phyloP scores from a whole-genome alignment of 495 filamentous ascomycete species.

The Aspergillus bridgeri region DNA sequence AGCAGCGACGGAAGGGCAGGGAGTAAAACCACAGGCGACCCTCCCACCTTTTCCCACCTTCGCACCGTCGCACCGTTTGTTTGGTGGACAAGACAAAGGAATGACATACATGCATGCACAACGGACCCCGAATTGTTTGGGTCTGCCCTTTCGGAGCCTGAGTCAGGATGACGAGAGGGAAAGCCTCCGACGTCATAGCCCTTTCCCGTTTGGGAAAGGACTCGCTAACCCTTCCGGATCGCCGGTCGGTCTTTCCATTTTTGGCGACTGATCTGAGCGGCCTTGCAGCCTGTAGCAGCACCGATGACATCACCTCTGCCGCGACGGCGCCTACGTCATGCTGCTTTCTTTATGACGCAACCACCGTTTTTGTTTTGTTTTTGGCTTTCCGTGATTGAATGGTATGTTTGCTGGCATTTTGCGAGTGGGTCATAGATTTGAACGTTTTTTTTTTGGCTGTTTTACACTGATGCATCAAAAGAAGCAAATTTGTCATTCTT shows the following conservation, averaged over 20 bases:
- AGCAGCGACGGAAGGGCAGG: slow-evolving; percentile 45
- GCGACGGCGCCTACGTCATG: slow-evolving; percentile 9
- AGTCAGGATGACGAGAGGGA: slow-evolving; percentile 20
- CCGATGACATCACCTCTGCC: slow-evolving; percentile 20
- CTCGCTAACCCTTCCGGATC: slow-evolving; percentile 17
- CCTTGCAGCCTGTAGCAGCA: slow-evolving; percentile 14
- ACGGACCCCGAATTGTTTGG: too few species aligned
- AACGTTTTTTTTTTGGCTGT: background rate
- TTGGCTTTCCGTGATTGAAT: slow-evolving; percentile 8
- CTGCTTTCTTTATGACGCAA: slow-evolving; percentile 16
- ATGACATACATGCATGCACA: too few species aligned
- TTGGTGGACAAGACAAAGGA: too few species aligned
- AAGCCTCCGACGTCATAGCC: slow-evolving; percentile 27
- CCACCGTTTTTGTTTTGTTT: slow-evolving; percentile 4
- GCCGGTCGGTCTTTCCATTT: slow-evolving; percentile 14
- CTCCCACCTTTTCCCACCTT: background rate
- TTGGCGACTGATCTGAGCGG: slow-evolving; percentile 5
- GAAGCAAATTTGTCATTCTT: slow-evolving; percentile 8
- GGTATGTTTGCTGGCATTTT: slow-evolving; percentile 4
- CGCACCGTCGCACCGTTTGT: too few species aligned
- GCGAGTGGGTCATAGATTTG: slow-evolving; percentile 11
- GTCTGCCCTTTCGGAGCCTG: slow-evolving; percentile 2
- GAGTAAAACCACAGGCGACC: too few species aligned
- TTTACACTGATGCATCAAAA: slow-evolving; percentile 21
- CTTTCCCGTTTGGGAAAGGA: slow-evolving; percentile 17